phyloP scores from a whole-genome alignment of 768 basidiomycete genomes.

The Kwoniella bestiolae region DNA sequence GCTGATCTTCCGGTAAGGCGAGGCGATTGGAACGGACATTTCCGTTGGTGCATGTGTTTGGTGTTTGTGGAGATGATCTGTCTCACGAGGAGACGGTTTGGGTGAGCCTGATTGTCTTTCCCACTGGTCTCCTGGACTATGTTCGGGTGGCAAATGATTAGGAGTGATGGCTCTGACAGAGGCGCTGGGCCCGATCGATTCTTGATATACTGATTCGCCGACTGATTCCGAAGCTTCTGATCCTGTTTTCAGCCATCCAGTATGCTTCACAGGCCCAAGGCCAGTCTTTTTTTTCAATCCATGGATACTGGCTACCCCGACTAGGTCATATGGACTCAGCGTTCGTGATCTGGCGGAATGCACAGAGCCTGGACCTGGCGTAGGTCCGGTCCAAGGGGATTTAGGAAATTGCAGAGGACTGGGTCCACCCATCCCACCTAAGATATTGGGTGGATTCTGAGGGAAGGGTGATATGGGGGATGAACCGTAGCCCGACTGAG shows the following conservation, averaged over 20 bases:
- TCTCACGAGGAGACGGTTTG: background rate
- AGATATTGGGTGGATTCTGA: background rate
- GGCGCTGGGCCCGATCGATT: background rate
- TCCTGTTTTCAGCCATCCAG: slow-evolving; percentile 5
- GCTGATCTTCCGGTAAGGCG: slow-evolving; percentile 7
- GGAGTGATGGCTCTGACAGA: background rate
- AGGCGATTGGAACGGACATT: background rate
- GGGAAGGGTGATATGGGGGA: slow-evolving; percentile 6
- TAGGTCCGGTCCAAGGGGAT: background rate
- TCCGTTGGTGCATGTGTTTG: background rate
- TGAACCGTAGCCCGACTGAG: slow-evolving; percentile 1
- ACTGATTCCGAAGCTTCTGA: slow-evolving; percentile 2
- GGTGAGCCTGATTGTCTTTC: background rate
- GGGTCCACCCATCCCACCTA: background rate
- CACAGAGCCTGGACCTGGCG: background rate
- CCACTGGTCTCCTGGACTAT: background rate
- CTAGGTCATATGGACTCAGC: background rate
- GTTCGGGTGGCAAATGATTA: background rate
- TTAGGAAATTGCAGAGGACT: background rate
- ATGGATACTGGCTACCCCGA: background rate
- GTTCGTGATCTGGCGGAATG: slow-evolving; percentile 8
- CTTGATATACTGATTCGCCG: background rate
- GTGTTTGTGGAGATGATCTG: background rate
- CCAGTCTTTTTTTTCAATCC: background rate
- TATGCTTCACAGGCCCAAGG: background rate